Conservation (phyloP, 129 eudicot species). For the Sambucus nigra region DNA sequence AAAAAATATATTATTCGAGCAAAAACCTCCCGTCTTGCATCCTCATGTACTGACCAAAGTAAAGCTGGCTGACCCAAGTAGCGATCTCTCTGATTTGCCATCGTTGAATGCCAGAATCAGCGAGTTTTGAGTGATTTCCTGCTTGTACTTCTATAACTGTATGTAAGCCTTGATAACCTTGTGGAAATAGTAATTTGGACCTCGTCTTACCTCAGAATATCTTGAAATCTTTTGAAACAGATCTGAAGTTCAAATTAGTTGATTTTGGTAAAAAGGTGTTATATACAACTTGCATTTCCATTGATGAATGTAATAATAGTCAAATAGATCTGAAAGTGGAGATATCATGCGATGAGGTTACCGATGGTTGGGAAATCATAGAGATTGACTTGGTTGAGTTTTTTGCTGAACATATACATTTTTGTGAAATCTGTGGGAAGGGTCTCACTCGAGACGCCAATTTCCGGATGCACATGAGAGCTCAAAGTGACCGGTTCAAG, state of each 20-base stretch:
- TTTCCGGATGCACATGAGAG: slow-evolving; percentile 91
- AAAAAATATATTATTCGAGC: slow-evolving; percentile 70
- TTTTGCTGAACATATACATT: slow-evolving; percentile 70
- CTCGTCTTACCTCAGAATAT: neutral
- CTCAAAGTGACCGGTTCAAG: slow-evolving; percentile 79
- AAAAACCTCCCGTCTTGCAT: slow-evolving; percentile 76
- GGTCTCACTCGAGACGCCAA: slow-evolving; percentile 97
- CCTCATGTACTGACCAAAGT: slow-evolving; percentile 82
- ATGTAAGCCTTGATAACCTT: slow-evolving; percentile 84
- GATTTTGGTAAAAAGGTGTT: no score
- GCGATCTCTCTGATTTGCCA: slow-evolving; percentile 99
- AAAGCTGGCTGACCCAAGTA: slow-evolving; percentile 81
- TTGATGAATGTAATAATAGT: neutral
- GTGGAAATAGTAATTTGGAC: slow-evolving; percentile 40
- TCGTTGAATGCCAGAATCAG: slow-evolving; percentile 64
- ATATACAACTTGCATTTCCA: no score
- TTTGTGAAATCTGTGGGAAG: slow-evolving; percentile 80
- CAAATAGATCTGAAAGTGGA: slow-evolving; percentile 15
- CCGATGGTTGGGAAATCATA: slow-evolving; percentile 37
- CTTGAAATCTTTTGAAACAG: neutral
- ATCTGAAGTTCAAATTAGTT: no score
- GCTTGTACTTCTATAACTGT: slow-evolving; percentile 77
- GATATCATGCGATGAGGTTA: slow-evolving; percentile 7
- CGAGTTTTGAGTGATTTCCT: slow-evolving; percentile 47
- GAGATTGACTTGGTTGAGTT: slow-evolving; percentile 78